These are phyloP conservation scores for Oemleria cerasiformis DNA, from an alignment of 306 rosid genomes.

Conservation along the genomic window DNA sequence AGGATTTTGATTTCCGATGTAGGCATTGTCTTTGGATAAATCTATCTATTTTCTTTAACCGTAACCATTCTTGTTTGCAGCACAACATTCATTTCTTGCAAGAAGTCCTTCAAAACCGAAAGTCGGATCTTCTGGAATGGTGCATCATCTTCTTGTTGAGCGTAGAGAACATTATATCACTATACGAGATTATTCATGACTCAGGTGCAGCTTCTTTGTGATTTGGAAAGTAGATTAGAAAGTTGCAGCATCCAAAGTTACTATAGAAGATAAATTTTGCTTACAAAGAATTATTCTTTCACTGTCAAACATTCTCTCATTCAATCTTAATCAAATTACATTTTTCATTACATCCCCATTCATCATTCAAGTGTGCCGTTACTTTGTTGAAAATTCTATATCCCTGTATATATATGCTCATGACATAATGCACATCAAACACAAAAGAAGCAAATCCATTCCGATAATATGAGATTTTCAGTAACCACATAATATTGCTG, in stretches of 20 bases:
- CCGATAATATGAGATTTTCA: not conserved
- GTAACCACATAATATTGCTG: not conserved
- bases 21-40: not conserved
- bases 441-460: not conserved
- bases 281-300: not conserved
- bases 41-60: not conserved
- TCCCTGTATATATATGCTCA: not conserved
- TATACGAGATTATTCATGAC: conserved; percentile 75
- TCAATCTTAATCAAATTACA: not conserved
- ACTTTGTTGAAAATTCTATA: not conserved
- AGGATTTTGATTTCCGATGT: not conserved
- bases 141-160: conserved; percentile 85
- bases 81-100: conserved; percentile 96
- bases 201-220: conserved; percentile 28
- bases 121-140: conserved; percentile 96
- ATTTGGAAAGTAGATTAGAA: conserved; percentile 15
- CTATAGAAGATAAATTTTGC: conserved; percentile 7
- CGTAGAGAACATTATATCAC: conserved; percentile 70
- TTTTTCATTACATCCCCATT: not conserved
- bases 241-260: conserved; percentile 6
- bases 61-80: conserved; percentile 47
- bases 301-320: not conserved
- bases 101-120: conserved; percentile 93
- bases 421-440: not conserved
- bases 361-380: not conserved